Evolutionary conservation across 108 stramenopile species (phyloP).

Genomic region (Mayamaea pseudoterrestris): DNA sequence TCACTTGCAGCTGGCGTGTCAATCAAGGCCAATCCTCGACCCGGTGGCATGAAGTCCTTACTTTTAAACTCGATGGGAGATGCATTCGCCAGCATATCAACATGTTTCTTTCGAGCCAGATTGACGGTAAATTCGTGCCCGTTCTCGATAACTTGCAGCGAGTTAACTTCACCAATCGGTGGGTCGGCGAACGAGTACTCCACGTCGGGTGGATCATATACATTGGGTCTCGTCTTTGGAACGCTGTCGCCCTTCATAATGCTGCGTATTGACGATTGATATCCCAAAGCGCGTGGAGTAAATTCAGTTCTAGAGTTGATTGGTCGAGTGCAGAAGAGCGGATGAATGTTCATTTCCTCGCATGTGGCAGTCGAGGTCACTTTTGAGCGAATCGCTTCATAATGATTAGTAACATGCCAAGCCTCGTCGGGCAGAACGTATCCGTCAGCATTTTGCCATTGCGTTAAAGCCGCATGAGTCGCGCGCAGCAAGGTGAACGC

Average conservation of each 20-base stretch:
- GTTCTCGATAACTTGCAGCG: conserved; percentile 41
- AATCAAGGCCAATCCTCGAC: conserved; percentile 15
- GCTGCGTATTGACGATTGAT: conserved; percentile 33
- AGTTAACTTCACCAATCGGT: conserved; percentile 50
- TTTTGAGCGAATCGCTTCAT: conserved; percentile 13
- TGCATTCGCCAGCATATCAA: background rate
- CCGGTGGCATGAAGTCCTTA: background rate
- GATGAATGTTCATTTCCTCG: conserved; percentile 6
- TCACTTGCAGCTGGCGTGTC: conserved; percentile 19
- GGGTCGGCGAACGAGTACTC: conserved; percentile 31
- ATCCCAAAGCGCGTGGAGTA: conserved; percentile 58
- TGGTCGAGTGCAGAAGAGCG: conserved; percentile 23
- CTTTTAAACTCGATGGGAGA: no score
- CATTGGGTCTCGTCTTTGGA: conserved; percentile 4
- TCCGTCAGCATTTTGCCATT: conserved; percentile 33
- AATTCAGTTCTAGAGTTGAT: conserved; percentile 46
- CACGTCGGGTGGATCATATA: conserved; percentile 44
- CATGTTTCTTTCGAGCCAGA: conserved; percentile 1
- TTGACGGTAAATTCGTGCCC: conserved; percentile 7
- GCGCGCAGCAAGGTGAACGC: no score
- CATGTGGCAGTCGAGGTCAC: conserved; percentile 12
- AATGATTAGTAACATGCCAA: conserved; percentile 46
- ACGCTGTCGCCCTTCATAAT: conserved; percentile 1
- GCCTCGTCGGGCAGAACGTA: conserved; percentile 36
- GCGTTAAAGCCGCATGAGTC: conserved; percentile 29